Evolutionary conservation across 2,329 filamentous ascomycete genomes (phyloP).

Genomic region (Pseudopithomyces maydicus): DNA sequence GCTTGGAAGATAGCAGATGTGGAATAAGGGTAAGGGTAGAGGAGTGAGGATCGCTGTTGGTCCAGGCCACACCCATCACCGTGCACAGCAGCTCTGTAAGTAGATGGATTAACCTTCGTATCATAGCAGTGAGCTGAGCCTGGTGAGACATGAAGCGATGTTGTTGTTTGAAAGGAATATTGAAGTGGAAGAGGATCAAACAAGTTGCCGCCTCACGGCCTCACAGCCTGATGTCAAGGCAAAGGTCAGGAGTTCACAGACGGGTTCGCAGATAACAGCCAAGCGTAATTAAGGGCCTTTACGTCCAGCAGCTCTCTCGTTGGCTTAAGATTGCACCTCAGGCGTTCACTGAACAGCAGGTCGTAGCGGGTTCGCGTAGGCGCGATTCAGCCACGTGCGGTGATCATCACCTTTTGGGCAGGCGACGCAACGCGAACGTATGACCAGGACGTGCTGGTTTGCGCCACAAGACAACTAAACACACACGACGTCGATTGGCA

Average conservation of each 20-base stretch:
- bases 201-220: background rate
- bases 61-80: too few relatives aligned
- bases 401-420: background rate
- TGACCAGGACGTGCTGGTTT: too few relatives aligned
- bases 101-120: background rate
- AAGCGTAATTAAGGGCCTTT: slow-evolving; percentile 5
- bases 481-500: too few relatives aligned
- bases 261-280: background rate
- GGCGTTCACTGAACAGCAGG: background rate
- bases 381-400: background rate
- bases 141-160: background rate
- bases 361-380: slow-evolving; percentile 1
- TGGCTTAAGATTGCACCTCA: background rate
- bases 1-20: background rate
- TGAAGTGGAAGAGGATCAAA: slow-evolving; percentile 1
- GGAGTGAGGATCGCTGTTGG: too few relatives aligned
- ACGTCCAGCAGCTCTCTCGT: background rate
- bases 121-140: background rate
- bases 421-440: background rate
- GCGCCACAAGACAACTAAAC: background rate
- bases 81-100: background rate
- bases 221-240: background rate
- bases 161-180: background rate
- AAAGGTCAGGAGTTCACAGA: background rate
- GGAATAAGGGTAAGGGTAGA: too few relatives aligned